Percentiles rank a stretch among this genome's conserved stretches.
Evolutionary conservation across 352 stramenopile genomes (phyloP).

Genomic region (Pythium dissotocum): DNA sequence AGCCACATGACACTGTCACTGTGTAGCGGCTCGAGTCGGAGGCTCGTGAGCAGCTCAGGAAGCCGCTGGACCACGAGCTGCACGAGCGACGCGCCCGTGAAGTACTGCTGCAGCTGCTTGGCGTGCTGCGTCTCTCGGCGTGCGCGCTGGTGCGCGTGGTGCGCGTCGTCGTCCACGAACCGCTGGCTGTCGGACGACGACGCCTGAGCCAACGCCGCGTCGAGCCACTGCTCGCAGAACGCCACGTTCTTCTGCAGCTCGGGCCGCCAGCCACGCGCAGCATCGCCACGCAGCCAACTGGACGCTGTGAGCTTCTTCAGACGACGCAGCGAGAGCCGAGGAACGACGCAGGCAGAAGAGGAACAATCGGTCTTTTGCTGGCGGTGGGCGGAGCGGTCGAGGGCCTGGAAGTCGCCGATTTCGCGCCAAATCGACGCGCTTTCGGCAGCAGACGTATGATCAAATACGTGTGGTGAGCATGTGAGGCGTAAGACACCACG

Average conservation of each 20-base stretch:
- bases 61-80: slow-evolving; percentile 39
- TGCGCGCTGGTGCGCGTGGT: slow-evolving; percentile 34
- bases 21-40: not conserved
- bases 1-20: slow-evolving; percentile 46
- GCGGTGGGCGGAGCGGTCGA: slow-evolving; percentile 23
- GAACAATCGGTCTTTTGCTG: not conserved
- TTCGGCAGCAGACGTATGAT: not conserved
- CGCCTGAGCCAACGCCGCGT: slow-evolving; percentile 37
- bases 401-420: slow-evolving; percentile 28
- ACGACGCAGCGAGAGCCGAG: slow-evolving; percentile 55
- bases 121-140: slow-evolving; percentile 28
- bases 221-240: slow-evolving; percentile 59
- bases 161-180: slow-evolving; percentile 60
- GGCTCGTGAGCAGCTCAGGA: slow-evolving; percentile 15
- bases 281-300: slow-evolving; percentile 53
- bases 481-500: slow-evolving; percentile 16
- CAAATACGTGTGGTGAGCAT: not conserved
- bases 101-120: slow-evolving; percentile 72
- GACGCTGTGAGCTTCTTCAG: slow-evolving; percentile 53
- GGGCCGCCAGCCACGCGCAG: slow-evolving; percentile 43
- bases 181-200: slow-evolving; percentile 24
- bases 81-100: slow-evolving; percentile 52
- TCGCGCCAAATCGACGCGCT: slow-evolving; percentile 11
- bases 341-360: not conserved
- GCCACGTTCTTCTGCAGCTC: slow-evolving; percentile 68